These are phyloP conservation scores for Penicillium sp. DNA, from an alignment of 2,329 filamentous ascomycete species.

Conservation along the genomic window DNA sequence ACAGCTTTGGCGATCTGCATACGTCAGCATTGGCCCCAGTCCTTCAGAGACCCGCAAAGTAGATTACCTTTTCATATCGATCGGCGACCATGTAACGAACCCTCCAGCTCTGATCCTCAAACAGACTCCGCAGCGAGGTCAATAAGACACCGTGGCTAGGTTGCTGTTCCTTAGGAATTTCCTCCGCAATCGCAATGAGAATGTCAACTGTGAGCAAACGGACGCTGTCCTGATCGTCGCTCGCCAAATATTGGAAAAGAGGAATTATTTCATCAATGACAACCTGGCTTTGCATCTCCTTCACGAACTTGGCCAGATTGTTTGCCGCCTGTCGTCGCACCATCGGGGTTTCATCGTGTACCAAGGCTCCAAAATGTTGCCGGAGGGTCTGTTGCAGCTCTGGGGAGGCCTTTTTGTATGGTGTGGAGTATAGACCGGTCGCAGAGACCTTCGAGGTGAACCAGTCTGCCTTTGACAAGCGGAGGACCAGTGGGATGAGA, in stretches of 20 bases:
- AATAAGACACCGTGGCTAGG: slow-evolving; percentile 90
- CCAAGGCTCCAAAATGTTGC: slow-evolving; percentile 85
- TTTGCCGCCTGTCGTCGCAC: slow-evolving; percentile 94
- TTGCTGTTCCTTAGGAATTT: slow-evolving; percentile 97
- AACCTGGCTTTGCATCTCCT: slow-evolving; percentile 86
- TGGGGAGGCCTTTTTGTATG: slow-evolving; percentile 85
- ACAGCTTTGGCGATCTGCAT: slow-evolving; percentile 91
- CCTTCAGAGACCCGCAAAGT: neutral
- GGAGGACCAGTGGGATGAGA: slow-evolving; percentile 92
- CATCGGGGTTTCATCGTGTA: slow-evolving; percentile 99
- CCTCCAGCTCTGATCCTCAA: slow-evolving; percentile 99
- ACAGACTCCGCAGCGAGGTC: slow-evolving; percentile 83
- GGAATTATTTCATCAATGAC: slow-evolving; percentile 99
- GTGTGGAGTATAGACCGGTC: slow-evolving; percentile 87
- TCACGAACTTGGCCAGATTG: slow-evolving; percentile 95
- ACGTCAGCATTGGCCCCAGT: slow-evolving; percentile 14
- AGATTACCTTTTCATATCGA: slow-evolving; percentile 83
- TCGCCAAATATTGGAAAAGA: slow-evolving; percentile 92
- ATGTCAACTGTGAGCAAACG: slow-evolving; percentile 93
- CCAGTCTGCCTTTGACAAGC: slow-evolving; percentile 98
- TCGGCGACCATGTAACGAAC: slow-evolving; percentile 99
- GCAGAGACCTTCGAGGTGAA: slow-evolving; percentile 99
- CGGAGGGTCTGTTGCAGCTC: slow-evolving; percentile 87
- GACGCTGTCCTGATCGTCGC: slow-evolving; percentile 97
- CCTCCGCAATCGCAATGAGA: slow-evolving; percentile 91